Conservation (phyloP, 345 rosid species). For the Populus euphratica region DNA sequence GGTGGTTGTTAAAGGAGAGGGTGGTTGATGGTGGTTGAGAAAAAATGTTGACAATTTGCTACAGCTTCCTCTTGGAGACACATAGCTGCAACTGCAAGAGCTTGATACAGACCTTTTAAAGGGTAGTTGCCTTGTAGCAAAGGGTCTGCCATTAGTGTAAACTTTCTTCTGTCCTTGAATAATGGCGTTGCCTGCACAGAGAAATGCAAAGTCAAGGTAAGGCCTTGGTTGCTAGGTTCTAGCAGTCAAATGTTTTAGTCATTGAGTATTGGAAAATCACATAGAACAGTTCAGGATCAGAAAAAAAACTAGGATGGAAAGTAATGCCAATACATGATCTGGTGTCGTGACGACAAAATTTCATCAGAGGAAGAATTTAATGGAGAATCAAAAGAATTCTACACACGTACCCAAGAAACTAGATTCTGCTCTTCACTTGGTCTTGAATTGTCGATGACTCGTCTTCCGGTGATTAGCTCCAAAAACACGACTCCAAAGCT, state of each 20-base stretch:
- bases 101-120: constrained; percentile 58
- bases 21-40: too few relatives aligned
- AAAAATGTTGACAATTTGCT: too few relatives aligned
- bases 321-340: too few relatives aligned
- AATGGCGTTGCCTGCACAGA: constrained; percentile 63
- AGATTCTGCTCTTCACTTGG: constrained; percentile 64
- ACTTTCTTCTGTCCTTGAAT: constrained; percentile 61
- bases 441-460: constrained; percentile 68
- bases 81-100: constrained; percentile 83
- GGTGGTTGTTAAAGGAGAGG: too few relatives aligned
- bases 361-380: background rate
- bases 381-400: background rate
- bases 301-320: too few relatives aligned
- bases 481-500: constrained; percentile 81
- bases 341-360: too few relatives aligned
- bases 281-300: background rate
- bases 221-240: background rate
- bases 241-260: background rate
- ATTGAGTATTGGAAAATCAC: too few relatives aligned
- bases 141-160: constrained; percentile 67
- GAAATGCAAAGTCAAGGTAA: background rate
- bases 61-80: constrained; percentile 81
- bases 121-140: constrained; percentile 57
- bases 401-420: constrained; percentile 59
- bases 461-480: constrained; percentile 75